These are phyloP conservation scores for Neurospora sp. DNA, from an alignment of 495 filamentous ascomycete genomes.

Conservation along the genomic window DNA sequence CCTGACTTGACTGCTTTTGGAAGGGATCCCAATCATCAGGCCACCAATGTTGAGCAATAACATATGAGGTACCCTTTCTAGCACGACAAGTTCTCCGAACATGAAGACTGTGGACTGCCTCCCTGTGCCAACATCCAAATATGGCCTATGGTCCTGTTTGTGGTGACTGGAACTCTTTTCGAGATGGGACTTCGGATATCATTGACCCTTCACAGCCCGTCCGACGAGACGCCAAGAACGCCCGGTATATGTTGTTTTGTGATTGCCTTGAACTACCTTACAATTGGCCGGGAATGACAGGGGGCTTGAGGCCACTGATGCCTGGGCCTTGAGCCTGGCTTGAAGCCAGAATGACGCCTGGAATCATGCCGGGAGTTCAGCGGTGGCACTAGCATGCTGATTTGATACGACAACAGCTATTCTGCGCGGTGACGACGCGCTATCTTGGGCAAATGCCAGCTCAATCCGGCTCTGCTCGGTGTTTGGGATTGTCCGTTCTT, in stretches of 20 bases:
- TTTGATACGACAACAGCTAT: not conserved
- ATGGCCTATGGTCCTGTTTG: too few species aligned
- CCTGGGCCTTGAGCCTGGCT: not conserved
- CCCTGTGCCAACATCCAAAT: too few species aligned
- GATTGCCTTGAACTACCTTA: not conserved
- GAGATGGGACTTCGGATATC: too few species aligned
- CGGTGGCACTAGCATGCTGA: not conserved
- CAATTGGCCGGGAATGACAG: not conserved
- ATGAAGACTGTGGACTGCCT: too few species aligned
- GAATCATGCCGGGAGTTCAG: not conserved
- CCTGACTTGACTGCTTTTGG: too few species aligned
- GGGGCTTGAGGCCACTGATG: not conserved
- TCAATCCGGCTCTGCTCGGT: too few species aligned
- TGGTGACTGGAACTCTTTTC: too few species aligned
- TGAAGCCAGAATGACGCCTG: not conserved
- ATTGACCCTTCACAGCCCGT: not conserved
- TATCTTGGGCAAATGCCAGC: not conserved
- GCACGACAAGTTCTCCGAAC: too few species aligned
- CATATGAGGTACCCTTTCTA: too few species aligned
- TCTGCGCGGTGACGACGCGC: not conserved
- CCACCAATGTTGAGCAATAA: too few species aligned
- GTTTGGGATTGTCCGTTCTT: too few species aligned
- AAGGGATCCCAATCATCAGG: too few species aligned
- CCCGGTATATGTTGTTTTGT: not conserved
- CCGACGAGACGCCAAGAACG: not conserved